phyloP scores from a whole-genome alignment of 148 eudicot species.

The Rhododendron williamsianum region DNA sequence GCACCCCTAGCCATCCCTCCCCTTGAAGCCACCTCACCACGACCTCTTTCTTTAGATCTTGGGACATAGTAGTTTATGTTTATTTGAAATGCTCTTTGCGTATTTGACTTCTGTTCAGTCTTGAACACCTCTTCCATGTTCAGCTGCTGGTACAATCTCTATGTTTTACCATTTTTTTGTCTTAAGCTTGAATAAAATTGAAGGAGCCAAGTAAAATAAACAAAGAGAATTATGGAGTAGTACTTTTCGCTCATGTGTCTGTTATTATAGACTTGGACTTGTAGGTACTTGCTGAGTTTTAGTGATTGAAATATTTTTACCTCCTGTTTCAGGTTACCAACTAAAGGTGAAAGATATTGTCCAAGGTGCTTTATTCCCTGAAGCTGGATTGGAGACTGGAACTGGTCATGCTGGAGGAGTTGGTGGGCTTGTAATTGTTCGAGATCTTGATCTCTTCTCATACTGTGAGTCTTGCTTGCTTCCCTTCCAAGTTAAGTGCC shows the following conservation, averaged over 20 bases:
- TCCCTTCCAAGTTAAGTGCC: slow-evolving; percentile 92
- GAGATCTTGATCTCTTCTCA: slow-evolving; percentile 88
- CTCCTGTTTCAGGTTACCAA: slow-evolving; percentile 49
- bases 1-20: neutral
- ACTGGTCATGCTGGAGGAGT: slow-evolving; percentile 87
- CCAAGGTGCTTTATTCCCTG: slow-evolving; percentile 88
- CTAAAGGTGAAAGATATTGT: slow-evolving; percentile 71
- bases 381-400: slow-evolving; percentile 59
- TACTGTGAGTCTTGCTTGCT: slow-evolving; percentile 86
- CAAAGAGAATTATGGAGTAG: neutral
- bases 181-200: neutral
- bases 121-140: neutral
- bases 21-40: neutral
- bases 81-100: neutral
- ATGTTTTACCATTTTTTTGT: neutral
- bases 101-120: neutral
- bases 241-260: neutral
- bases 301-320: neutral
- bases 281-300: neutral
- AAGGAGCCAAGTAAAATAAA: neutral
- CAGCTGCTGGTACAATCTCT: neutral
- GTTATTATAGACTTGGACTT: neutral
- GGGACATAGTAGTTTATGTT: neutral
- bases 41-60: neutral
- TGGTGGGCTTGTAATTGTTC: slow-evolving; percentile 84